These are phyloP conservation scores for Eimeria sp. DNA, from an alignment of 169 alveolate species.

Conservation along the genomic window DNA sequence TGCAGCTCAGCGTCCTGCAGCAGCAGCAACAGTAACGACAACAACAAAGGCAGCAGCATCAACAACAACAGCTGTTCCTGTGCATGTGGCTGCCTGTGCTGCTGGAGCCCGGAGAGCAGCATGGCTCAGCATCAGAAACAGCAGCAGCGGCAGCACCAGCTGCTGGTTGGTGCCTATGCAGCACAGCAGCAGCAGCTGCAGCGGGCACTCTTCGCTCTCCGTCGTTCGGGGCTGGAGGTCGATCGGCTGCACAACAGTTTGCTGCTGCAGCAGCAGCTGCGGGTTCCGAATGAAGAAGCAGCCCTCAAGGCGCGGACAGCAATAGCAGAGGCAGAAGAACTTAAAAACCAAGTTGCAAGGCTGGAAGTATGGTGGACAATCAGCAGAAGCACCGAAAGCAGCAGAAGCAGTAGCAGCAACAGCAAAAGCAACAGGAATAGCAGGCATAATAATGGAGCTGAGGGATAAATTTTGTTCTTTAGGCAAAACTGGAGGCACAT, in stretches of 20 bases:
- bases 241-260: not conserved
- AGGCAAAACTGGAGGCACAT: no score
- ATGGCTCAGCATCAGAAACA: not conserved
- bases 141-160: conserved; percentile 65
- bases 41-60: conserved; percentile 19
- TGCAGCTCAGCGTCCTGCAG: not conserved
- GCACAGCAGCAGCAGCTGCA: conserved; percentile 40
- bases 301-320: conserved; percentile 1
- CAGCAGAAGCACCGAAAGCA: conserved; percentile 4
- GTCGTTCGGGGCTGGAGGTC: not conserved
- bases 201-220: not conserved
- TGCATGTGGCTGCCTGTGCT: conserved; percentile 6
- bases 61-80: conserved; percentile 1
- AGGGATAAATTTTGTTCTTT: not conserved
- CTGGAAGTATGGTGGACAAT: not conserved
- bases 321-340: conserved; percentile 9
- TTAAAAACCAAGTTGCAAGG: not conserved
- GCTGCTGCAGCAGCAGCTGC: not conserved
- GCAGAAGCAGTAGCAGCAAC: not conserved
- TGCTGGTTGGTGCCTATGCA: conserved; percentile 24
- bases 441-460: not conserved
- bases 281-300: not conserved
- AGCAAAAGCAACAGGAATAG: conserved; percentile 1
- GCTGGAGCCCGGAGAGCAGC: conserved; percentile 21
- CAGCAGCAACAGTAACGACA: conserved; percentile 15